Conservation (phyloP, 495 filamentous ascomycete species). For the Penicillium odoratum region DNA sequence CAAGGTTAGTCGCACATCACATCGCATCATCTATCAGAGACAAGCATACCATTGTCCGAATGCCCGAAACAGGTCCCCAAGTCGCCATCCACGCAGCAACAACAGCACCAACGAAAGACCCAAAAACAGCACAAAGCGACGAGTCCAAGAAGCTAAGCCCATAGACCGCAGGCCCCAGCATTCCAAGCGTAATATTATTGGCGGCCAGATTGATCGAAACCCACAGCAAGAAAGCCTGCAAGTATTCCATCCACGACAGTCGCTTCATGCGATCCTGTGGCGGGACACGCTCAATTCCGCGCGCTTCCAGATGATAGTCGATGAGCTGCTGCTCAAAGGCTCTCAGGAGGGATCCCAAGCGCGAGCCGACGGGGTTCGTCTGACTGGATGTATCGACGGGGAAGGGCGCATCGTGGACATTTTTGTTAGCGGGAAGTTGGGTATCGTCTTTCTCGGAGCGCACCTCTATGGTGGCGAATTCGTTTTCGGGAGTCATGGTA, state of each 20-base stretch:
- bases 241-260: slow-evolving; percentile 56
- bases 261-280: slow-evolving; percentile 57
- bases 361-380: slow-evolving; percentile 25
- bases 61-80: slow-evolving; percentile 69
- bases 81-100: slow-evolving; percentile 68
- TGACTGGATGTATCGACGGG: slow-evolving; percentile 10
- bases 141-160: slow-evolving; percentile 67
- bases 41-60: slow-evolving; percentile 60
- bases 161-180: slow-evolving; percentile 71
- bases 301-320: slow-evolving; percentile 63
- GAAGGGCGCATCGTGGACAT: slow-evolving; percentile 17
- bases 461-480: slow-evolving; percentile 33
- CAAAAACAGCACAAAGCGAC: slow-evolving; percentile 65
- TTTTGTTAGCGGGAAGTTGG: slow-evolving; percentile 14
- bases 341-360: slow-evolving; percentile 35
- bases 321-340: slow-evolving; percentile 45
- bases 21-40: not conserved
- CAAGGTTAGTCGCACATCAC: slow-evolving; percentile 8
- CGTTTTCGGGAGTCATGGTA: slow-evolving; percentile 40
- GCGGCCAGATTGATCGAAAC: slow-evolving; percentile 73
- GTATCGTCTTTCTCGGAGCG: slow-evolving; percentile 25
- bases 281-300: slow-evolving; percentile 72
- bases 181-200: slow-evolving; percentile 74
- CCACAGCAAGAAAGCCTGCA: slow-evolving; percentile 70
- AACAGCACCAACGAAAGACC: slow-evolving; percentile 57